Base-by-base conservation (phyloP, 2,329 filamentous ascomycete genomes). In the Aspergillus piperis region DNA sequence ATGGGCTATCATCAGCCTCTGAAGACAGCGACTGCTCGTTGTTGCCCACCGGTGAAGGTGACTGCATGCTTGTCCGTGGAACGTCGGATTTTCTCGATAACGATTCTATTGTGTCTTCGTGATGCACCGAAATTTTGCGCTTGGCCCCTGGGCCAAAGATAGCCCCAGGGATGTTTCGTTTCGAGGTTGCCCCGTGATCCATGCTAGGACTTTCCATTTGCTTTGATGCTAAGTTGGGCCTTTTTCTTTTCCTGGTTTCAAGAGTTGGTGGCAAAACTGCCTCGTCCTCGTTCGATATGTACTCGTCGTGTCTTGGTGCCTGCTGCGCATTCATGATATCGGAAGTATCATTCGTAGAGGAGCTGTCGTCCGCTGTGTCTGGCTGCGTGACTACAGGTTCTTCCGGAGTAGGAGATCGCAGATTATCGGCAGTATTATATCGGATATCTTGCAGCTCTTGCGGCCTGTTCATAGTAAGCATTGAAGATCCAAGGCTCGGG, bases 61-160 rank as follows among this genome's bases (percentile, higher is more conserved):
- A 58, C 21, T 73, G 65, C 47, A 73, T 70, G 36, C 62, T 74
- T 53, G 73, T 76, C 62, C 75, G 65, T 52, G 76, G 76, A 55
- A 71, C 73, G 48, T 76, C 73, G 21, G 74, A 68, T 7, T 67
- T 67, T 17, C 42, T 42, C 2, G 60, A 36, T 23, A 58, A 54
- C 5, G 63, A 59, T 10, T 63, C 60, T 48, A 68, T 61, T n/a
- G 49, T 58, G 25, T 80, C 79, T 19, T 83, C 80, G 41, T 86
- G 83, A 42, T 82, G 77, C 17, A 82, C 78, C 58, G 78, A 82
- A 54, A 87, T 80, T 68, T 87, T 87, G 52, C 85, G 79, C 73
- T 87, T 87, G 23, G 82, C 78, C 17, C 82, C 83, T 53, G 79
- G 79, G 54, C 80, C 79, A 3, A 78, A 66, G 4, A 72, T 65